Conservation (phyloP, 306 rosid species). For the Macrotyloma uniflorum region DNA sequence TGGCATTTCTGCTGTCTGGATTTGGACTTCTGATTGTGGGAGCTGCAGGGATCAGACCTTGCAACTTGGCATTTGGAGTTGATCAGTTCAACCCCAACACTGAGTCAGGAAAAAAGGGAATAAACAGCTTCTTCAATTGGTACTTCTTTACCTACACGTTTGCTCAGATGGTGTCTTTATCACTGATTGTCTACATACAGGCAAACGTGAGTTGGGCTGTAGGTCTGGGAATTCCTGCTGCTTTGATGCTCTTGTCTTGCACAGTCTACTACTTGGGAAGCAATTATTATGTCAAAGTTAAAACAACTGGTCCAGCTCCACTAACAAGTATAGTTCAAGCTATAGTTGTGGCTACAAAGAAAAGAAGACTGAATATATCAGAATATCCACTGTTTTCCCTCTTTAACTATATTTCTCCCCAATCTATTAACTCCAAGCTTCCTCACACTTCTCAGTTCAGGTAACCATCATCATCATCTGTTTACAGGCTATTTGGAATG, state of each 20-base stretch:
- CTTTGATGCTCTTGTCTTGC: slow-evolving; percentile 68
- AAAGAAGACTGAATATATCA: slow-evolving; percentile 52
- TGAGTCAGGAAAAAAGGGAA: slow-evolving; percentile 78
- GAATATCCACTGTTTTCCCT: slow-evolving; percentile 56
- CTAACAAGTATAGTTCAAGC: slow-evolving; percentile 70
- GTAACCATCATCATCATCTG: slow-evolving; percentile 39
- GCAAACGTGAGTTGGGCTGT: slow-evolving; percentile 80
- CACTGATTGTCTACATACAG: slow-evolving; percentile 75
- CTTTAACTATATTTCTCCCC: slow-evolving; percentile 56
- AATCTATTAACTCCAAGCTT: slow-evolving; percentile 70
- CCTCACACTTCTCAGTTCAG: slow-evolving; percentile 74
- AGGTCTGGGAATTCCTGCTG: slow-evolving; percentile 81
- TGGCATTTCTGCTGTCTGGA: slow-evolving; percentile 62
- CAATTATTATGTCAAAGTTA: slow-evolving; percentile 70
- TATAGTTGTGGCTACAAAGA: slow-evolving; percentile 61
- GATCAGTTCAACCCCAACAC: slow-evolving; percentile 88
- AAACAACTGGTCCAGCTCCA: slow-evolving; percentile 74
- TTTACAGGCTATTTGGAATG: not conserved
- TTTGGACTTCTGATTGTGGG: slow-evolving; percentile 65
- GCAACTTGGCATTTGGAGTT: slow-evolving; percentile 91
- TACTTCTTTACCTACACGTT: slow-evolving; percentile 77
- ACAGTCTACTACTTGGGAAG: slow-evolving; percentile 62
- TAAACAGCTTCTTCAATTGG: slow-evolving; percentile 95
- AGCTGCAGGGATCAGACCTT: slow-evolving; percentile 86
- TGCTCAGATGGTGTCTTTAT: slow-evolving; percentile 69